Evolutionary conservation across 2,329 filamentous ascomycete species (phyloP), one percentile per base, ranked within the genome.

Genomic region (Cladosporium cucumerinum): DNA sequence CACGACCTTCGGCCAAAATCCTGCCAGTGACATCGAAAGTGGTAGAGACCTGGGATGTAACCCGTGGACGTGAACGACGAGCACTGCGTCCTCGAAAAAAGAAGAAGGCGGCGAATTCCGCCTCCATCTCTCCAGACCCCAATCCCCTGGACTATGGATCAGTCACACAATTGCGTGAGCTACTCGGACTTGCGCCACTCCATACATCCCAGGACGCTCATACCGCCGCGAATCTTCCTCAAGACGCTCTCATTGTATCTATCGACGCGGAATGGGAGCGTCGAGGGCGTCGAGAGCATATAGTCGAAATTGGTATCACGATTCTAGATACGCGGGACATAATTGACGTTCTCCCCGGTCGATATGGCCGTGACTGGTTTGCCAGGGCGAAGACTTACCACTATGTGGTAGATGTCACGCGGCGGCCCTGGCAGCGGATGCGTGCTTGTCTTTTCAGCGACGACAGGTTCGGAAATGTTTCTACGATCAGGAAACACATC

Each of bases 261-360:
- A 81, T 97, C 51, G 94, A 97, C 70, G 81, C 96, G 23, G 93
- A 98, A 76, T 86, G 87, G 1, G 90, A 89, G 66, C 93, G 97
- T 74, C 78, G 79, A 28, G 81, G 85, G 58, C 83, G 67, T 30
- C 86, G 23, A 79, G 82, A 57, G 79, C 85, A 68, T 16, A 84
- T 97, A 62, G 94, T 92, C 0, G 94, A 98, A 76, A 82, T 97
- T 32, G 94, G 93, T 0, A 81, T 97, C 49, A 88, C 91, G 1
- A 87, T 87, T 5, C 81, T 97, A 0, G 91, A 96, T 72, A 91
- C 89, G 1, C 72, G 77, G 12, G 81, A 85, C 59, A 77, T 91
- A 26, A 69, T 76, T 1, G 78, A 76, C 4, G 66, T 87, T 1
- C 72, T 84, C 0, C 89, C 90, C 4, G 90, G 90, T 0, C 70